These are phyloP conservation scores for Colletotrichum lentis DNA, from an alignment of 2,329 filamentous ascomycete genomes.

Conservation along the genomic window DNA sequence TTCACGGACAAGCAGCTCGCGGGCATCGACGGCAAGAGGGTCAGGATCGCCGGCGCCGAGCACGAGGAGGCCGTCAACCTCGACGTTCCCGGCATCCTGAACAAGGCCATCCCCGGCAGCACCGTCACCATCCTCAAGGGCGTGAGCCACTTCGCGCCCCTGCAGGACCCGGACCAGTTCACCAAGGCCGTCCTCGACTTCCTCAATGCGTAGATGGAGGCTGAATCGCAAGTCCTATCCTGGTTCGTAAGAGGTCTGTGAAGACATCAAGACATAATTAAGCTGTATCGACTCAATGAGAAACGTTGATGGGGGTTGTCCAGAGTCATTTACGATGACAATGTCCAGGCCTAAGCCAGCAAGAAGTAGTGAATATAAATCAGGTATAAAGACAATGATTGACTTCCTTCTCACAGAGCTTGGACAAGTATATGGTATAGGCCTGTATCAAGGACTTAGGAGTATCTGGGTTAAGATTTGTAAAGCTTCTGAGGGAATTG, in stretches of 20 bases:
- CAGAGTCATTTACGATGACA: too few species aligned
- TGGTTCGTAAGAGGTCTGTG: background rate
- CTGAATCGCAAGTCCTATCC: background rate
- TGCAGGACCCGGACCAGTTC: conserved; percentile 52
- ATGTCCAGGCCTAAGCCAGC: too few species aligned
- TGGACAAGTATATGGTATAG: too few species aligned
- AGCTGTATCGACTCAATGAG: too few species aligned
- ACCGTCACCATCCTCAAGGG: conserved; percentile 47
- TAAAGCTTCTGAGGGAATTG: too few species aligned
- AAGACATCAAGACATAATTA: background rate
- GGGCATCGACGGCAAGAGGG: conserved; percentile 43
- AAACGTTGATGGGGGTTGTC: too few species aligned
- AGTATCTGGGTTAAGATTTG: too few species aligned
- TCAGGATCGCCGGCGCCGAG: conserved; percentile 46
- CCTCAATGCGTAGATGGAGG: conserved; percentile 36
- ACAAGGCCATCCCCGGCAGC: conserved; percentile 50
- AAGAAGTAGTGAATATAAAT: too few species aligned
- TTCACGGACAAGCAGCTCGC: conserved; percentile 44
- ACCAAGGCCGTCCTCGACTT: conserved; percentile 45
- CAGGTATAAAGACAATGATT: too few species aligned
- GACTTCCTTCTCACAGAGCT: too few species aligned
- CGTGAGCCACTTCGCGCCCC: conserved; percentile 55
- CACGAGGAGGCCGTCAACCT: conserved; percentile 53
- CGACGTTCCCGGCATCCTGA: conserved; percentile 47
- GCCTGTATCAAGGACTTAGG: too few species aligned